Conservation (phyloP, 805 yeast species). For the Scheffersomyces ergatensis region DNA sequence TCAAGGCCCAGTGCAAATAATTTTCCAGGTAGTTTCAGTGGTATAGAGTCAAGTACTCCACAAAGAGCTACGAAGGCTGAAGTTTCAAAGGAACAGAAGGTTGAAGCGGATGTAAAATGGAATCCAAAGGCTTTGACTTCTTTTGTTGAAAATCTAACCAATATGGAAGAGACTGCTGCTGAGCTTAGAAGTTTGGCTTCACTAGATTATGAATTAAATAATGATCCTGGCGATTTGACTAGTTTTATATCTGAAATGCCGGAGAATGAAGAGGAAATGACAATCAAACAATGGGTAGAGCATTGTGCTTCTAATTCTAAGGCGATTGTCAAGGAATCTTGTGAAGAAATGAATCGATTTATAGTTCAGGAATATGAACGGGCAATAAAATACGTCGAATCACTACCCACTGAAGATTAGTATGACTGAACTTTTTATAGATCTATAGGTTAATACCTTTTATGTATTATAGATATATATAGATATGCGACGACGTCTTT, state of each 20-base stretch:
- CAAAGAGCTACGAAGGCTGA: background rate
- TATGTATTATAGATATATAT: too few species aligned
- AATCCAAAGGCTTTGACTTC: background rate
- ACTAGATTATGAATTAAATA: conserved; percentile 43
- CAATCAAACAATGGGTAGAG: conserved; percentile 67
- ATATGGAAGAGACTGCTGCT: conserved; percentile 34
- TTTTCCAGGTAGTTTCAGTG: background rate
- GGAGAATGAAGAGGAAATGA: conserved; percentile 62
- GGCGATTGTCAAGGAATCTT: conserved; percentile 42
- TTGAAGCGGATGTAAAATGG: conserved; percentile 1
- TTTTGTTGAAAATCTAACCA: conserved; percentile 2
- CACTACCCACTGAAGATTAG: conserved; percentile 25
- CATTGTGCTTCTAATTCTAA: conserved; percentile 56
- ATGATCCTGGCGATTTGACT: conserved; percentile 66
- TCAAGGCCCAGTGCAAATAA: background rate
- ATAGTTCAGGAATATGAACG: conserved; percentile 48
- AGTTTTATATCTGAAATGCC: conserved; percentile 69
- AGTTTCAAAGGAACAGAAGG: background rate
- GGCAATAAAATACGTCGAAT: conserved; percentile 45
- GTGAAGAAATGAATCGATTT: conserved; percentile 45
- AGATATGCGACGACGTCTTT: too few species aligned
- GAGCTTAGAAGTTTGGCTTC: conserved; percentile 31
- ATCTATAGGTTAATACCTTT: too few species aligned
- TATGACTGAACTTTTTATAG: too few species aligned
- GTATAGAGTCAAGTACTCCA: conserved; percentile 7